Evolutionary conservation across 495 filamentous ascomycete species (phyloP).

Genomic region (Aspergillus sclerotiicarbonarius): DNA sequence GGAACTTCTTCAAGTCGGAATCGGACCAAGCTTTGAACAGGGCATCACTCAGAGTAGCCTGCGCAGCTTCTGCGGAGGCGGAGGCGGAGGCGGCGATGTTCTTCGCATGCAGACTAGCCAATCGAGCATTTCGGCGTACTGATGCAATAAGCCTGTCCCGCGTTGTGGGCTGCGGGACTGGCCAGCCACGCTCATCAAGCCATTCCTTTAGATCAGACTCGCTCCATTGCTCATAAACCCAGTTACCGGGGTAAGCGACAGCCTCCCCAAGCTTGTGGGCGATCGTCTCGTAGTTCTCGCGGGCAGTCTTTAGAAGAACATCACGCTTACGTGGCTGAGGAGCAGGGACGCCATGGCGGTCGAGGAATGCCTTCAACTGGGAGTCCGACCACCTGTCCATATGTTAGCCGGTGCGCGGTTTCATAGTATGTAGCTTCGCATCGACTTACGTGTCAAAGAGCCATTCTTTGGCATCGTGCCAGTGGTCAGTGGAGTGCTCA

Average conservation of each 20-base stretch:
- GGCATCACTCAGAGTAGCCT: slow-evolving; percentile 71
- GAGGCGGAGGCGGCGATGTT: slow-evolving; percentile 60
- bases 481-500: slow-evolving; percentile 67
- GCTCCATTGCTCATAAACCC: slow-evolving; percentile 88
- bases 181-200: slow-evolving; percentile 86
- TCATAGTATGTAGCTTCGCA: not conserved
- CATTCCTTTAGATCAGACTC: slow-evolving; percentile 75
- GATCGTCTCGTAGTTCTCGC: slow-evolving; percentile 75
- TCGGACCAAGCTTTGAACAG: slow-evolving; percentile 91
- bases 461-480: slow-evolving; percentile 78
- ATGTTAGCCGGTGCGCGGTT: slow-evolving; percentile 18
- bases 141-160: slow-evolving; percentile 86
- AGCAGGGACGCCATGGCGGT: slow-evolving; percentile 80
- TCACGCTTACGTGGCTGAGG: slow-evolving; percentile 82
- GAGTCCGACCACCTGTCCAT: slow-evolving; percentile 71
- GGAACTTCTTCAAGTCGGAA: slow-evolving; percentile 71
- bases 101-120: slow-evolving; percentile 65
- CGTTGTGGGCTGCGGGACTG: slow-evolving; percentile 79
- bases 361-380: slow-evolving; percentile 88
- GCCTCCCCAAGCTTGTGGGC: slow-evolving; percentile 85
- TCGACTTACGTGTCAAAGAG: slow-evolving; percentile 83
- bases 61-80: slow-evolving; percentile 64
- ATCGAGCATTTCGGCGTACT: slow-evolving; percentile 86
- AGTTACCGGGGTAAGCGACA: slow-evolving; percentile 85
- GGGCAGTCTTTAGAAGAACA: slow-evolving; percentile 69